Evolutionary conservation across 2,329 filamentous ascomycete genomes (phyloP).

Genomic region (Stagonosporopsis rhizophila): DNA sequence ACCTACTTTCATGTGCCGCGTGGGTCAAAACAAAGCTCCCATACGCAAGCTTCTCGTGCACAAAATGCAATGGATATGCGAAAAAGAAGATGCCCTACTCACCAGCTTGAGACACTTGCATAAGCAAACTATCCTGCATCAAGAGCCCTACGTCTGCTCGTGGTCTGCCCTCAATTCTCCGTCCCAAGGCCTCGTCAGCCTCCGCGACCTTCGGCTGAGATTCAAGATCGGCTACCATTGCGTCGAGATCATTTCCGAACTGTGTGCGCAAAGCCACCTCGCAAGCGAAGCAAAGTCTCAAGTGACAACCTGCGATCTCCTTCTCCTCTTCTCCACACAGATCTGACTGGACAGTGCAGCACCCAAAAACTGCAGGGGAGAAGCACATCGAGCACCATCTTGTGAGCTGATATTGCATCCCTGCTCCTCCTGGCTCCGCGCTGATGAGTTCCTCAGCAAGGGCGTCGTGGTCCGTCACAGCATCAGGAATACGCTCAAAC

Average conservation of each 20-base stretch:
- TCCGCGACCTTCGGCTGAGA: conserved; percentile 26
- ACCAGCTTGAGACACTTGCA: conserved; percentile 11
- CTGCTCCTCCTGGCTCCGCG: conserved; percentile 17
- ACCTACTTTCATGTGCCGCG: too few species aligned
- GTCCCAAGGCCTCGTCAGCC: conserved; percentile 11
- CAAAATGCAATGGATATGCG: neutral
- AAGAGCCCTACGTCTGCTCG: conserved; percentile 42
- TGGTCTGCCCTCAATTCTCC: conserved; percentile 8
- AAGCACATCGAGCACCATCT: conserved; percentile 45
- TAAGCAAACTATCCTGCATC: conserved; percentile 27
- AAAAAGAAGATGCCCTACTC: neutral
- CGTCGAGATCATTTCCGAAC: conserved; percentile 14
- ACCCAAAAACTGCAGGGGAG: conserved; percentile 28
- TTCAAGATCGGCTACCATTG: conserved; percentile 25
- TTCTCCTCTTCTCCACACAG: conserved; percentile 10
- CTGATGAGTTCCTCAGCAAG: conserved; percentile 21
- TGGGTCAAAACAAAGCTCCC: neutral
- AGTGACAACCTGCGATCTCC: conserved; percentile 33
- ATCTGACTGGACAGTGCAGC: conserved; percentile 22
- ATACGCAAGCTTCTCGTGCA: neutral
- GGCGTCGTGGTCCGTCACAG: conserved; percentile 2
- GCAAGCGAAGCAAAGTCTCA: conserved; percentile 36
- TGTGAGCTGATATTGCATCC: conserved; percentile 24
- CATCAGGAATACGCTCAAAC: conserved; percentile 11
- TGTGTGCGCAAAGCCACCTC: conserved; percentile 14